Evolutionary conservation across 1,139 yeast species (phyloP), one percentile per base, ranked within the genome.

Genomic region (Sugiyamaella novakii): DNA sequence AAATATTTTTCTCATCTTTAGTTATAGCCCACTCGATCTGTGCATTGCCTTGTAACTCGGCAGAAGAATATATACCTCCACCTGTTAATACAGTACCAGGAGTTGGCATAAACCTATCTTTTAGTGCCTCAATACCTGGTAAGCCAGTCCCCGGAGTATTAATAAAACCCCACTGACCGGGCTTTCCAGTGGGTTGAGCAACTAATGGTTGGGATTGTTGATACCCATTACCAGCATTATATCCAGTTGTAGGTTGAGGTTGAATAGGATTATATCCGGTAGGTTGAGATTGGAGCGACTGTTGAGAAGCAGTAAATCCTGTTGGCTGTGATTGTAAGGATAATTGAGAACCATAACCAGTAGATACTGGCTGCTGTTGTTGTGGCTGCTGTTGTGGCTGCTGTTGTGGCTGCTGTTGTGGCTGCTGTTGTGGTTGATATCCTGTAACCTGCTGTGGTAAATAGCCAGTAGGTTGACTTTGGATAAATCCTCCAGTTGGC

Each of bases 91-190:
- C 83, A 31, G 64, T 61, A 49, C 70, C 66, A 0, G 96, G 95
- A 50, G 69, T 66, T 0, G 97, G 96, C 74, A 88, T 81, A 65
- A 86, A 83, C 57, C 84, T 87, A 49, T 78, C 79, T 59, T 82
- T 84, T 80, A 86, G 80, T 47, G 84, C 82, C 55, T 81, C 85
- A 58, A 85, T 73, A 5, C 92, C 92, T 1, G 92, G 91, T 36
- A 84, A 74, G 1, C 87, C 87, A 34, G 84, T 84, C 0, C 86
- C 80, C 12, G 88, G 89, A 50, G 78, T 79, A 28, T 84, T 79
- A 36, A 81, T 84, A 69, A 84, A 83, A 0, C 92, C 91, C 94
- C 92, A 84, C 63, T 84, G 83, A 17, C 92, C 92, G 0, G 91
- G 92, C 55, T 74, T 76, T 5, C 92, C 94, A 0, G 94, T 76